phyloP scores from a whole-genome alignment of 2,329 filamentous ascomycete species.

The Claviceps sorghi region DNA sequence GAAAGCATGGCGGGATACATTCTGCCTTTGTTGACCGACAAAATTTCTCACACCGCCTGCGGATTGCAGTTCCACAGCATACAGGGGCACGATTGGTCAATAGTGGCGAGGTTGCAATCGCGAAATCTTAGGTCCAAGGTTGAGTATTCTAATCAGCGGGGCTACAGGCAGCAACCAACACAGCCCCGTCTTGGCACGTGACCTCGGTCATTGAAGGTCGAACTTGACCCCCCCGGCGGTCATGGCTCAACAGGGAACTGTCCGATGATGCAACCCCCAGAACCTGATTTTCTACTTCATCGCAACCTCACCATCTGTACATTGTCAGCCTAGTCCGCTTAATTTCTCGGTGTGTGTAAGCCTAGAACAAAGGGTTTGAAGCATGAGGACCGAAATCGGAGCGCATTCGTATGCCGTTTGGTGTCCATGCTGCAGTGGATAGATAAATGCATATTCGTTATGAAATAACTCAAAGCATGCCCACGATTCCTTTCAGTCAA shows the following conservation, averaged over 20 bases:
- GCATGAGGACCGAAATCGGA: neutral
- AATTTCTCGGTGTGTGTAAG: neutral
- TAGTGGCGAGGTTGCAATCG: neutral
- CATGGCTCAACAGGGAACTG: neutral
- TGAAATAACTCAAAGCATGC: neutral
- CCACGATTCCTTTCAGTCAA: neutral
- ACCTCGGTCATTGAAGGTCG: neutral
- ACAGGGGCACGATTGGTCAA: neutral
- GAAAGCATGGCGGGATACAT: conserved; percentile 12
- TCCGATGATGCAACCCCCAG: neutral
- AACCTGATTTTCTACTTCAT: neutral
- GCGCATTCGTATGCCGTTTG: neutral
- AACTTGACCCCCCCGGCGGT: neutral
- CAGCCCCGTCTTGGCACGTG: neutral
- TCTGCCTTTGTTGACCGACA: conserved; percentile 22
- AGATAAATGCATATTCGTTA: neutral
- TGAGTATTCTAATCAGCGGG: neutral
- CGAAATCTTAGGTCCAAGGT: neutral
- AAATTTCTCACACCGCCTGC: conserved; percentile 21
- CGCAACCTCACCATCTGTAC: neutral
- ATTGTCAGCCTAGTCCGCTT: neutral
- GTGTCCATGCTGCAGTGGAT: neutral
- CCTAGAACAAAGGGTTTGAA: neutral
- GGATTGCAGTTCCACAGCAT: conserved; percentile 1
- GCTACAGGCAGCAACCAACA: neutral